Evolutionary conservation across 2,329 filamentous ascomycete species (phyloP).

Genomic region (Ascocoryne sarcoides): DNA sequence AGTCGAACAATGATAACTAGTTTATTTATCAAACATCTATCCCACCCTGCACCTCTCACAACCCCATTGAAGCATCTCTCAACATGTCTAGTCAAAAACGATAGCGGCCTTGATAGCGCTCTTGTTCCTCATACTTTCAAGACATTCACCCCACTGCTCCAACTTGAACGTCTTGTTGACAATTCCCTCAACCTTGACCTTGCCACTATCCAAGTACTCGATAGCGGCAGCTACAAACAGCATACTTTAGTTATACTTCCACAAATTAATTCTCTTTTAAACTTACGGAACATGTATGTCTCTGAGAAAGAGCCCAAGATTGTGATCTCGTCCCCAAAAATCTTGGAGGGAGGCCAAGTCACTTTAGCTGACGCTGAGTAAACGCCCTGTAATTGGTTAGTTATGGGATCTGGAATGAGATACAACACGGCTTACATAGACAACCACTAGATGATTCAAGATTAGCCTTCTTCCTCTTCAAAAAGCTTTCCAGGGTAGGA

Average conservation of each 20-base stretch:
- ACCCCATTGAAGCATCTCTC: no score
- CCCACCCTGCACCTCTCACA: no score
- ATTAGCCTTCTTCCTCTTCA: no score
- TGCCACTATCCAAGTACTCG: conserved; percentile 48
- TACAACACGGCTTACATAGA: no score
- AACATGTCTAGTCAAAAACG: conserved; percentile 51
- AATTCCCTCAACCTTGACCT: conserved; percentile 56
- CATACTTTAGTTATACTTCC: no score
- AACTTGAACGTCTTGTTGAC: conserved; percentile 66
- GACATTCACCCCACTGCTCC: conserved; percentile 63
- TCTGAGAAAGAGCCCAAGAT: conserved; percentile 67
- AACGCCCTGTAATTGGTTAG: no score
- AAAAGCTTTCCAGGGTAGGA: no score
- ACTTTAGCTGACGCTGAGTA: conserved; percentile 56
- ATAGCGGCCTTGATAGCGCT: conserved; percentile 67
- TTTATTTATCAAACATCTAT: no score
- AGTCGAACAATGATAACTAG: no score
- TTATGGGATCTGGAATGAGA: no score
- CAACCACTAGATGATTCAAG: no score
- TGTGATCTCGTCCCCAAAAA: conserved; percentile 60
- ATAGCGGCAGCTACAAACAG: conserved; percentile 43
- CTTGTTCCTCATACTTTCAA: conserved; percentile 65
- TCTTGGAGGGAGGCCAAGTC: conserved; percentile 62
- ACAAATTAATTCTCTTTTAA: no score
- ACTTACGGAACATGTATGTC: conserved; percentile 59